Evolutionary conservation across 129 eudicot species (phyloP).

Genomic region (Artemisia annua): DNA sequence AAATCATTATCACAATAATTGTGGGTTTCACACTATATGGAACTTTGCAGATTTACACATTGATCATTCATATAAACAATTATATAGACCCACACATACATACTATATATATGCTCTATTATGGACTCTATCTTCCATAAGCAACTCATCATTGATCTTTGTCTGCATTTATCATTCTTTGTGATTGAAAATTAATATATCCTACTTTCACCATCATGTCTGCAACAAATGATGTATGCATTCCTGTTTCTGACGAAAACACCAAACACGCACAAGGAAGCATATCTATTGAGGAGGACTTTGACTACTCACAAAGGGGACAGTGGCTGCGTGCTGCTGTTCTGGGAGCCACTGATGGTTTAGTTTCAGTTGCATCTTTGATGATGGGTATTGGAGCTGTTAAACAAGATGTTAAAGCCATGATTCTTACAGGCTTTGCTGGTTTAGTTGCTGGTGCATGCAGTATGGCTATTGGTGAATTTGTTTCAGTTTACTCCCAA

Average conservation of each 20-base stretch:
- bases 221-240: slow-evolving; percentile 17
- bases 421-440: slow-evolving; percentile 31
- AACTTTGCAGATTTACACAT: slow-evolving; percentile 20
- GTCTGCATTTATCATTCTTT: slow-evolving; percentile 1
- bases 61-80: slow-evolving; percentile 7
- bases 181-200: background rate
- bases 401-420: slow-evolving; percentile 24
- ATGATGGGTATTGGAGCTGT: slow-evolving; percentile 39
- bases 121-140: slow-evolving; percentile 25
- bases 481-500: slow-evolving; percentile 28
- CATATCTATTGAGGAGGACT: slow-evolving; percentile 2
- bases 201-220: slow-evolving; percentile 23
- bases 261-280: background rate
- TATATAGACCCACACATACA: background rate
- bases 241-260: slow-evolving; percentile 22
- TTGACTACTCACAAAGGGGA: slow-evolving; percentile 39
- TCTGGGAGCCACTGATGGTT: slow-evolving; percentile 36
- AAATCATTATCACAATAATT: slow-evolving; percentile 26
- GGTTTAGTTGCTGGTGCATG: slow-evolving; percentile 38
- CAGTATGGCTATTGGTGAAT: slow-evolving; percentile 36
- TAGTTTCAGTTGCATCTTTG: slow-evolving; percentile 28
- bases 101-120: slow-evolving; percentile 24
- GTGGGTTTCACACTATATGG: slow-evolving; percentile 32
- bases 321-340: slow-evolving; percentile 41
- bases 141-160: slow-evolving; percentile 3